Evolutionary conservation across 225 moss, liverwort and hornwort genomes (phyloP).

Genomic region (Lunularia cruciata): DNA sequence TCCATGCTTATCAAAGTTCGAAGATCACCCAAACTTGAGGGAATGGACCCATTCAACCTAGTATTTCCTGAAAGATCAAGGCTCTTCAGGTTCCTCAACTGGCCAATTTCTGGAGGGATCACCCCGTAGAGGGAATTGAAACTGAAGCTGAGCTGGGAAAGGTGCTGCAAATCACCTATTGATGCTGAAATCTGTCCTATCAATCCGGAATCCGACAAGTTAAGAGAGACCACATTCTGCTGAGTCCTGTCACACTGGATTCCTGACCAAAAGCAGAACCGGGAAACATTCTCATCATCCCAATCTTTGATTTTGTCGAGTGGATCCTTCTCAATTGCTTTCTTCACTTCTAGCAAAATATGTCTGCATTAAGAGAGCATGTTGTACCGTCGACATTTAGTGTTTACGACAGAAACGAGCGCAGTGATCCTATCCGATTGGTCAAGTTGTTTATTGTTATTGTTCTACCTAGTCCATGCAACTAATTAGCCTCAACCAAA

Average conservation of each 20-base stretch:
- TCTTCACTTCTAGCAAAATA: too few species aligned
- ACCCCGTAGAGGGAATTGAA: conserved; percentile 34
- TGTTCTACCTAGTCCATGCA: too few species aligned
- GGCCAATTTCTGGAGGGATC: conserved; percentile 52
- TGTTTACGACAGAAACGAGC: too few species aligned
- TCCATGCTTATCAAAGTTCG: conserved; percentile 6
- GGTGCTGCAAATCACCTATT: background rate
- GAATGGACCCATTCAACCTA: conserved; percentile 42
- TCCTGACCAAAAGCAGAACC: conserved; percentile 6
- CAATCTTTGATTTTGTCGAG: background rate
- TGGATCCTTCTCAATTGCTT: too few species aligned
- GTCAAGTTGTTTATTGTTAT: too few species aligned
- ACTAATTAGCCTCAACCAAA: too few species aligned
- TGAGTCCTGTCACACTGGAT: background rate
- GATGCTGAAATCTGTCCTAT: background rate
- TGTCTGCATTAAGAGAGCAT: too few species aligned
- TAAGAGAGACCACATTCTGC: background rate
- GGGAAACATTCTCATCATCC: background rate
- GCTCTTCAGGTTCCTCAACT: conserved; percentile 28
- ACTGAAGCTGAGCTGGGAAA: background rate
- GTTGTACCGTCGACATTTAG: too few species aligned
- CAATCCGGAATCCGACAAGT: background rate
- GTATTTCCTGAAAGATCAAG: conserved; percentile 50
- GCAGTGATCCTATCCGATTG: too few species aligned
- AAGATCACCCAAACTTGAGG: conserved; percentile 45